Conservation (phyloP, 2,329 filamentous ascomycete species). For the Ambrosiella xylebori region DNA sequence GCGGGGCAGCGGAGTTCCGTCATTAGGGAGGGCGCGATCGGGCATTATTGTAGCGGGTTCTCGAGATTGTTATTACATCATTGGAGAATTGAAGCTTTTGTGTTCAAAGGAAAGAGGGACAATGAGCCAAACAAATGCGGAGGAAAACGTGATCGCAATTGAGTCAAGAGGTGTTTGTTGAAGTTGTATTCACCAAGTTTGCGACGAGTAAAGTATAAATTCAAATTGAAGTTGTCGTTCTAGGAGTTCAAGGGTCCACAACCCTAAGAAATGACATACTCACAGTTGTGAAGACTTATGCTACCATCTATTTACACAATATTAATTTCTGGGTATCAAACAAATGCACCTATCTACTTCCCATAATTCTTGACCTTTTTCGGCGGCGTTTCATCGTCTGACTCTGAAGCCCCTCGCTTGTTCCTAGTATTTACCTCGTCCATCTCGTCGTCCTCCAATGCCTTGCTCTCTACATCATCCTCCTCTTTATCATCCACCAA, state of each 20-base stretch:
- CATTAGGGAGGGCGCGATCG: not conserved
- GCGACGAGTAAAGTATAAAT: not conserved
- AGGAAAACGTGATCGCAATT: not conserved
- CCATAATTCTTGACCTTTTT: constrained; percentile 30
- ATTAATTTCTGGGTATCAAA: not conserved
- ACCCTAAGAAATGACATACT: not conserved
- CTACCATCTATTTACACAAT: not conserved
- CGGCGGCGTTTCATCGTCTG: constrained; percentile 21
- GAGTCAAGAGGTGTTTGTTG: not conserved
- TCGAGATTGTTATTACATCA: not conserved
- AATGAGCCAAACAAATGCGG: not conserved
- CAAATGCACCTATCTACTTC: not conserved
- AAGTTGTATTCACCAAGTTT: not conserved
- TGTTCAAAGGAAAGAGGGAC: not conserved
- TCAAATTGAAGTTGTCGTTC: not conserved
- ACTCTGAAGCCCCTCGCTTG: constrained; percentile 35
- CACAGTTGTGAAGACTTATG: no score
- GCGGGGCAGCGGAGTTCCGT: not conserved
- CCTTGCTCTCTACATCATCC: constrained; percentile 16
- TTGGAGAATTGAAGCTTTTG: no score
- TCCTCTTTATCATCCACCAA: constrained; percentile 28
- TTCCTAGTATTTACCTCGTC: constrained; percentile 23
- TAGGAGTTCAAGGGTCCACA: not conserved
- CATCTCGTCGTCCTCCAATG: constrained; percentile 18
- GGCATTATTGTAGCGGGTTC: not conserved